A percentile compares a stretch with the other conserved stretches of the same genome.
Conservation (phyloP, 2,329 filamentous ascomycete genomes). For the Setomelanomma holmii region DNA sequence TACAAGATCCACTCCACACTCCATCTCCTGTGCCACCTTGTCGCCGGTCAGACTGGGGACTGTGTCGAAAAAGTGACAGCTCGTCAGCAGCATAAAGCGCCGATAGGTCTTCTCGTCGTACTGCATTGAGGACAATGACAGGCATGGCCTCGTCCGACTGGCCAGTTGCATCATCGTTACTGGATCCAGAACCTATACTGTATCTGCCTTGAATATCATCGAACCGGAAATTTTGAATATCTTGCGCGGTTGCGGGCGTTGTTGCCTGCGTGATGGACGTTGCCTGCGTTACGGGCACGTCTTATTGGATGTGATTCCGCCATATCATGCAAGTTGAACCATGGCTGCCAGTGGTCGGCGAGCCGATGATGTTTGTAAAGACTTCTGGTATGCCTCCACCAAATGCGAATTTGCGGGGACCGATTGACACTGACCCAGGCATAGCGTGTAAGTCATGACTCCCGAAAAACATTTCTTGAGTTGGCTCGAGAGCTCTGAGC, state of each 20-base stretch:
- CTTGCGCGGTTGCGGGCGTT: slow-evolving; percentile 1
- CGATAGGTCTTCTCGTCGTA: slow-evolving; percentile 11
- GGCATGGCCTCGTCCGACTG: slow-evolving; percentile 14
- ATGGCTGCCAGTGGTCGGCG: slow-evolving; percentile 1
- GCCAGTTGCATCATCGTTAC: slow-evolving; percentile 17
- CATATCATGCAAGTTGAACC: slow-evolving; percentile 3
- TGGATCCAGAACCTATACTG: too few species aligned
- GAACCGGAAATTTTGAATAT: neutral
- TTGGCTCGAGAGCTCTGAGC: too few species aligned
- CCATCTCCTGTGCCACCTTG: slow-evolving; percentile 19
- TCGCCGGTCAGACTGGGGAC: slow-evolving; percentile 30
- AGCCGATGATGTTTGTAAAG: too few species aligned
- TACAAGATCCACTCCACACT: slow-evolving; percentile 20
- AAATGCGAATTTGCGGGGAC: too few species aligned
- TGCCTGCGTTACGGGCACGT: neutral
- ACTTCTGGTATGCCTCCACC: too few species aligned
- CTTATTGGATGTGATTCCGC: slow-evolving; percentile 21
- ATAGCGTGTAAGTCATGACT: too few species aligned
- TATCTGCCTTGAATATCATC: neutral
- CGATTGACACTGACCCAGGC: too few species aligned
- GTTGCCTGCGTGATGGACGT: slow-evolving; percentile 1
- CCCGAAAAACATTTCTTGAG: too few species aligned
- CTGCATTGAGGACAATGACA: slow-evolving; percentile 7
- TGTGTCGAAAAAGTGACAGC: slow-evolving; percentile 9
- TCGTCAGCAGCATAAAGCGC: slow-evolving; percentile 13